These are phyloP conservation scores for Candida odintsovae DNA, from an alignment of 805 yeast species.

Conservation along the genomic window DNA sequence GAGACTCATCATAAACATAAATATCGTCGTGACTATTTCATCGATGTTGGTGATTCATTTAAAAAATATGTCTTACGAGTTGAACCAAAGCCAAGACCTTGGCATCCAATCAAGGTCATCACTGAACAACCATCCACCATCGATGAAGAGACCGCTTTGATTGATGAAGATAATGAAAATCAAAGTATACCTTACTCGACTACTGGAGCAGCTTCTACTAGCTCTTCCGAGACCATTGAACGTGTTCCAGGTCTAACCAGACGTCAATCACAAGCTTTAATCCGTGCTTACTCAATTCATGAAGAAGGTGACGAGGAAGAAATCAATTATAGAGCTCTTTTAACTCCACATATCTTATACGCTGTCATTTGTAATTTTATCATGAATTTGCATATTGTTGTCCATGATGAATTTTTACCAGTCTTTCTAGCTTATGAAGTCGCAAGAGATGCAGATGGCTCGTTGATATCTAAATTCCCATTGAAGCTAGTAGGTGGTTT, in stretches of 20 bases:
- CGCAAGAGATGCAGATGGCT: constrained; percentile 9
- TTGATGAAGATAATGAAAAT: constrained; percentile 9
- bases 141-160: constrained; percentile 13
- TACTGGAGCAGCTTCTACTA: background rate
- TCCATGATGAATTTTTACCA: constrained; percentile 51
- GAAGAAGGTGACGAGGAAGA: constrained; percentile 25
- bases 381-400: constrained; percentile 41
- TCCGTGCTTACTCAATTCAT: constrained; percentile 27
- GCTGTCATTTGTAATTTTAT: constrained; percentile 35
- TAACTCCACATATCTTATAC: constrained; percentile 27
- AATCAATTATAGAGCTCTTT: constrained; percentile 19
- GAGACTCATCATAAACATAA: constrained; percentile 43
- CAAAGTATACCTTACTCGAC: background rate
- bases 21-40: constrained; percentile 37
- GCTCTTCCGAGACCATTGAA: constrained; percentile 21
- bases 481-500: constrained; percentile 18
- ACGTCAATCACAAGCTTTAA: constrained; percentile 26
- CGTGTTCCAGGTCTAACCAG: constrained; percentile 25
- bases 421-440: constrained; percentile 40
- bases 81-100: constrained; percentile 22
- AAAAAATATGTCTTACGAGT: constrained; percentile 14
- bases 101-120: constrained; percentile 14
- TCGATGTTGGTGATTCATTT: constrained; percentile 37
- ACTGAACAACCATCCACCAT: background rate
- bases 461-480: constrained; percentile 13